Conservation (phyloP, 768 basidiomycete genomes). For the Serendipita vermifera region DNA sequence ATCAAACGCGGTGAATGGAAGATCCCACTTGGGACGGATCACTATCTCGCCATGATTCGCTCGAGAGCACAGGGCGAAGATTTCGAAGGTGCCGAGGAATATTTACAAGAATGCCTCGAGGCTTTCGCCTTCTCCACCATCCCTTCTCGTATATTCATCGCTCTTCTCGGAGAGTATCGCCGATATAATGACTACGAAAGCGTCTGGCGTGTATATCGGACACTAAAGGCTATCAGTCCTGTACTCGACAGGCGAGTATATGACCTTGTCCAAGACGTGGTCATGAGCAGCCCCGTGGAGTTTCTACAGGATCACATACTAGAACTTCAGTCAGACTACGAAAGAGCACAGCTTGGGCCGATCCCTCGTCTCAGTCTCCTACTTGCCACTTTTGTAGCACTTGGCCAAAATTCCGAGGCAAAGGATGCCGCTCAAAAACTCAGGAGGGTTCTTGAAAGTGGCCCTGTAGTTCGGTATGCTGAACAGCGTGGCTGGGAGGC, state of each 20-base stretch:
- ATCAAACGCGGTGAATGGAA: not conserved
- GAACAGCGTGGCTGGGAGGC: not conserved
- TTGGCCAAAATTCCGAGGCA: not conserved
- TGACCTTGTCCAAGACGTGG: not conserved
- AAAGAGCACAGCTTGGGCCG: not conserved
- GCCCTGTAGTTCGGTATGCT: not conserved
- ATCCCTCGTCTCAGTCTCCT: not conserved
- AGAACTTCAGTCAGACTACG: not conserved
- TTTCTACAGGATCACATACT: not conserved
- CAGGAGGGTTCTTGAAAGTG: not conserved
- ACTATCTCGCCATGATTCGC: not conserved
- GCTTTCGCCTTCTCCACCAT: constrained; percentile 1
- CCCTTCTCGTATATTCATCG: not conserved
- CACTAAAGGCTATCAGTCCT: not conserved
- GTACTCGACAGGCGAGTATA: not conserved
- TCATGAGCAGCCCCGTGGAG: not conserved
- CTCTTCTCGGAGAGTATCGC: constrained; percentile 1
- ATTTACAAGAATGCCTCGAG: not conserved
- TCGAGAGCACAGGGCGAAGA: not conserved
- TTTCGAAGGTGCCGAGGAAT: constrained; percentile 1
- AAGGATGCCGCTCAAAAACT: not conserved
- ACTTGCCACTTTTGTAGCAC: not conserved
- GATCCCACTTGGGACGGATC: not conserved
- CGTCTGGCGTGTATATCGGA: not conserved
- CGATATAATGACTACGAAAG: constrained; percentile 2